Conservation (phyloP, 345 rosid species). For the Eucalyptus erythrocorys region DNA sequence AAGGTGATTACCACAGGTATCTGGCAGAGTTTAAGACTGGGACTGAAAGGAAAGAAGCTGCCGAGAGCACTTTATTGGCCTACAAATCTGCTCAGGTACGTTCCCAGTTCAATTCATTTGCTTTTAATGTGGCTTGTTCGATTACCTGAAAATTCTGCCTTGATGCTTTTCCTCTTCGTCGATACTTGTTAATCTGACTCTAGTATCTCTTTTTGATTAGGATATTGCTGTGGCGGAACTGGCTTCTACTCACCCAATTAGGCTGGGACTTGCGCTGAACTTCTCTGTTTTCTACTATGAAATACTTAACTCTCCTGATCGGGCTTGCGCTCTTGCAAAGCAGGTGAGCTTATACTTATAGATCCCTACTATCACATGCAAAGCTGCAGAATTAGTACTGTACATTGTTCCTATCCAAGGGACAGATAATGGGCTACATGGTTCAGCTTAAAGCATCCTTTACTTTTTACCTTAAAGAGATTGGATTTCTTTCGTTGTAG, state of each 20-base stretch:
- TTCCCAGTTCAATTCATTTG: neutral
- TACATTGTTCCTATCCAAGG: neutral
- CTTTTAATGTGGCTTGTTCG: neutral
- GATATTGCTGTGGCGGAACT: slow-evolving; percentile 87
- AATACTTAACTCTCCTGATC: slow-evolving; percentile 96
- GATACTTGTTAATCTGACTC: neutral
- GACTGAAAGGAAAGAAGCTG: slow-evolving; percentile 94
- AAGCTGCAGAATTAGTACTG: neutral
- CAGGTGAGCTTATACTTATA: slow-evolving; percentile 30
- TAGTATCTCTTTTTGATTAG: slow-evolving; percentile 19
- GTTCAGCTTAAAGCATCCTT: neutral
- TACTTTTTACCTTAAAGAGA: neutral
- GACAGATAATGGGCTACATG: neutral
- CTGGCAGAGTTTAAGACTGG: slow-evolving; percentile 95
- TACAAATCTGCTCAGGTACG: slow-evolving; percentile 94
- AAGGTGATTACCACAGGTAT: slow-evolving; percentile 92
- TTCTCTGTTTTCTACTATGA: slow-evolving; percentile 98
- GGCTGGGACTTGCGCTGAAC: slow-evolving; percentile 96
- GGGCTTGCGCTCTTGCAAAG: slow-evolving; percentile 93
- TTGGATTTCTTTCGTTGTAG: neutral
- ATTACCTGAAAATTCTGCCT: neutral
- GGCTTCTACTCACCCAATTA: slow-evolving; percentile 94
- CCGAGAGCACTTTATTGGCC: slow-evolving; percentile 90
- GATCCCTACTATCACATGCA: neutral
- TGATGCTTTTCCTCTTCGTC: neutral